Evolutionary conservation across 371 early-diverging fungal genomes (phyloP), one percentile per base, ranked within the genome.

Genomic region (Coemansia sp.): DNA sequence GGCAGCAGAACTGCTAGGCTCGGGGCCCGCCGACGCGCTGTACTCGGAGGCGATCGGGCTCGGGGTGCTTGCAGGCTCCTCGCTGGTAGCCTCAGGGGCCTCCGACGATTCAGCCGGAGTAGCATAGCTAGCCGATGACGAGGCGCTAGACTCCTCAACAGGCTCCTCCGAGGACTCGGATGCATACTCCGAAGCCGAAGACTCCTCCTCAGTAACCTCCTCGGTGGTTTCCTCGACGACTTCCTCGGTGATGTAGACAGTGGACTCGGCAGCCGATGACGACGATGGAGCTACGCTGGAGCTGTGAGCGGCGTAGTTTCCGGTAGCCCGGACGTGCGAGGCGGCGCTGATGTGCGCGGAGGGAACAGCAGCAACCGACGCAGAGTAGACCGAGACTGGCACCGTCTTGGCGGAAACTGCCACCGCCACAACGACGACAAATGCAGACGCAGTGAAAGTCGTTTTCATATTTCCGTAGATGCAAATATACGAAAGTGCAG

Each of bases 381-480:
- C 41, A 26, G 52, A 59, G 41, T 40, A 40, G 14, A 11, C 16
- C 30, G 51, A 1, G 39, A 12, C 8, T 35, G 42, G 42, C 5
- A 40, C 35, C 8, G 2, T 41, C 5, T 36, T 16, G 36, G 54
- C 42, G 5, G 61, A 53, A 12, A 53, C 30, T 5, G 54, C 45
- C 4, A 61, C 54, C 12, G 54, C 16, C 54, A 31, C 54, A 9
- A 61, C 34, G 10, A 54, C 38, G 26, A 45, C 35, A 53, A 61
- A 42, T 41, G 36, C 54, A 12, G 54, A 35, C 5, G 53, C n/a
- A 11, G 61, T 53, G 9, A 61, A 61, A 7, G 61, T 61, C 12
- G 61, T 53, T 54, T 35, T 61, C 45, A 54, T 61, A 35, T 7
- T 14, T 31, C 6, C 10, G 12, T 4, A 12, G 11, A 48, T n/a